Evolutionary conservation across 495 filamentous ascomycete genomes (phyloP).

Genomic region (Parmelia sp.): DNA sequence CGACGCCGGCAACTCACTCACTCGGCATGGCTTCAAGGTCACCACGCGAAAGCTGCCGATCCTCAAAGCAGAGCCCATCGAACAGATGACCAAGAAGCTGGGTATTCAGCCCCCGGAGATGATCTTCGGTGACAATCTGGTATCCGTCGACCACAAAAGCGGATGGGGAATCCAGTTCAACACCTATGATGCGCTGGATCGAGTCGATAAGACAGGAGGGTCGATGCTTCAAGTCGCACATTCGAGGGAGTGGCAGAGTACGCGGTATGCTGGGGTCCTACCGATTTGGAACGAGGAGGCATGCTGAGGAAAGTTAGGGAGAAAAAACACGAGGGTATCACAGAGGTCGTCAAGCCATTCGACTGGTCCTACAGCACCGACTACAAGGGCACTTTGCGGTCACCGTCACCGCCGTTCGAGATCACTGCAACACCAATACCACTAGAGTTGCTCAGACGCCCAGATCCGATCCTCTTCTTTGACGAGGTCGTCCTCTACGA

Average conservation of each 20-base stretch:
- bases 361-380: constrained; percentile 95
- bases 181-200: constrained; percentile 77
- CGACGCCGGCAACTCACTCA: constrained; percentile 30
- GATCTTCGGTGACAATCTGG: constrained; percentile 95
- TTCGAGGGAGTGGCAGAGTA: constrained; percentile 81
- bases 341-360: constrained; percentile 88
- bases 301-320: constrained; percentile 49
- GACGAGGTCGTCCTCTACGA: constrained; percentile 95
- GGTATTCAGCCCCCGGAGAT: constrained; percentile 90
- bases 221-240: constrained; percentile 90
- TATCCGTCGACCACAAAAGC: constrained; percentile 63
- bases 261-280: constrained; percentile 46
- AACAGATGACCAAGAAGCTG: constrained; percentile 69
- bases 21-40: constrained; percentile 61
- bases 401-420: constrained; percentile 39
- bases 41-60: constrained; percentile 83
- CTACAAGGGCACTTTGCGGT: constrained; percentile 61
- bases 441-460: constrained; percentile 71
- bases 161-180: constrained; percentile 76
- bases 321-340: constrained; percentile 78
- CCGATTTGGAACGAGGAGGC: neutral
- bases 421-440: constrained; percentile 61
- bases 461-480: constrained; percentile 90
- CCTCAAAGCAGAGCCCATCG: constrained; percentile 83
- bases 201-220: constrained; percentile 86